phyloP scores from a whole-genome alignment of 1,139 yeast genomes.

The Scheffersomyces illinoinensis region DNA sequence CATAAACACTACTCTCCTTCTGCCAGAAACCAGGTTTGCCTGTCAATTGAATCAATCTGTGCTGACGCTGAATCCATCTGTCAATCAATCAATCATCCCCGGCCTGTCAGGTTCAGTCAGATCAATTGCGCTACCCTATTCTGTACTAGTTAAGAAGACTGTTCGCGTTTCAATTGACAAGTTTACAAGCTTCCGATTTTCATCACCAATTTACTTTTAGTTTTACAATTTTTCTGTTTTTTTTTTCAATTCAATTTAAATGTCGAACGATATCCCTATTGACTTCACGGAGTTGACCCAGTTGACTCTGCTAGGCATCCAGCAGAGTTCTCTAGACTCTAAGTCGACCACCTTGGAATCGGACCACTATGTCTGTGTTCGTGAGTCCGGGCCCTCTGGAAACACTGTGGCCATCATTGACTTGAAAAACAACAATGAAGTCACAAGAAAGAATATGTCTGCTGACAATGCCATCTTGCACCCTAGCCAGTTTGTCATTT shows the following conservation, averaged over 20 bases:
- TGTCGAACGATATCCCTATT: constrained; percentile 76
- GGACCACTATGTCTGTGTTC: constrained; percentile 84
- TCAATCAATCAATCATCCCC: background rate
- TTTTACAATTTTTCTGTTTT: background rate
- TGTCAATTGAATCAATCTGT: background rate
- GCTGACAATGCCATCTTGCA: constrained; percentile 99
- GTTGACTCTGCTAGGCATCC: constrained; percentile 81
- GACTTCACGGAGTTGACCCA: constrained; percentile 94
- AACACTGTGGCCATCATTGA: constrained; percentile 93
- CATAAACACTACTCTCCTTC: background rate
- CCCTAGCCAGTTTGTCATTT: constrained; percentile 83
- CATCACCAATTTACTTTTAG: background rate
- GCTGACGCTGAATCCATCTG: background rate
- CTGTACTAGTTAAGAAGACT: background rate
- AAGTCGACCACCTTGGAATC: constrained; percentile 93
- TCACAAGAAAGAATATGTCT: constrained; percentile 85
- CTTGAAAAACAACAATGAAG: constrained; percentile 71
- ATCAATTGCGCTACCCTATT: background rate
- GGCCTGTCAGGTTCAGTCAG: background rate
- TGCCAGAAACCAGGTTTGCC: background rate
- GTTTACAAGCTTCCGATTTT: constrained; percentile 2
- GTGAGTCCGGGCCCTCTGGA: constrained; percentile 75
- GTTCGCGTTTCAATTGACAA: background rate
- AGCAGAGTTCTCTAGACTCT: constrained; percentile 83
- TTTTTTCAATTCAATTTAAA: constrained; percentile 7